Percentiles rank a stretch among this genome's conserved stretches.
Evolutionary conservation across 139 green algal species (phyloP).

Genomic region (Pycnococcus provasolii): DNA sequence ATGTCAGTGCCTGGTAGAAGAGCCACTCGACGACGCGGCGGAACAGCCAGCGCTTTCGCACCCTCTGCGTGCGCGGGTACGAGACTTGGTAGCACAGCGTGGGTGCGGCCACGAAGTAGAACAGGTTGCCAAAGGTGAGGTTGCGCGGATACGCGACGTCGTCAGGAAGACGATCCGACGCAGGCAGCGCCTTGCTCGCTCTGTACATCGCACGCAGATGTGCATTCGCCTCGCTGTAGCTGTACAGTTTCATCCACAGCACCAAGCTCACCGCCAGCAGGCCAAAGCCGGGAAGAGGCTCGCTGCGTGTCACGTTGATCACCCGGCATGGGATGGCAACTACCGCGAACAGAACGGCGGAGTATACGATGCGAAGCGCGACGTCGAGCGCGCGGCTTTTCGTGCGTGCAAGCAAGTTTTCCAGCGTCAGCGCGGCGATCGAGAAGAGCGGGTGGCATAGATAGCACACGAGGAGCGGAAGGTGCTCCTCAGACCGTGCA

Average conservation of each 20-base stretch:
- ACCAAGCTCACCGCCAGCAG: conserved; percentile 23
- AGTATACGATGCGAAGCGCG: neutral
- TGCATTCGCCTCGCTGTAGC: neutral
- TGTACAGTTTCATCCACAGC: conserved; percentile 36
- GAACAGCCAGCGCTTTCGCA: conserved; percentile 31
- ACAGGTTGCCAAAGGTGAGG: conserved; percentile 29
- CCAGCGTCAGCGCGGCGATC: neutral
- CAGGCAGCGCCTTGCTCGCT: no score
- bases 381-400: neutral
- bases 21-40: conserved; percentile 26
- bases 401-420: neutral
- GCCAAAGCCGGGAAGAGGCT: conserved; percentile 23
- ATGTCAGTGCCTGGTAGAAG: conserved; percentile 18
- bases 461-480: conserved; percentile 26
- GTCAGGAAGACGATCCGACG: no score
- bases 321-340: neutral
- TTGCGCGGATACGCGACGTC: conserved; percentile 33
- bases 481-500: conserved; percentile 6
- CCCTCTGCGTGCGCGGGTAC: conserved; percentile 24
- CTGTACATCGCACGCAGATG: no score
- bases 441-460: no score
- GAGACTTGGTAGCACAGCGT: conserved; percentile 39
- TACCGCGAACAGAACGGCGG: neutral
- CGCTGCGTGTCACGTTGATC: neutral
- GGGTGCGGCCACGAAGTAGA: conserved; percentile 37